Evolutionary conservation across 202 grass and related monocot genomes (phyloP).

Genomic region (Cymbopogon flexuosus): DNA sequence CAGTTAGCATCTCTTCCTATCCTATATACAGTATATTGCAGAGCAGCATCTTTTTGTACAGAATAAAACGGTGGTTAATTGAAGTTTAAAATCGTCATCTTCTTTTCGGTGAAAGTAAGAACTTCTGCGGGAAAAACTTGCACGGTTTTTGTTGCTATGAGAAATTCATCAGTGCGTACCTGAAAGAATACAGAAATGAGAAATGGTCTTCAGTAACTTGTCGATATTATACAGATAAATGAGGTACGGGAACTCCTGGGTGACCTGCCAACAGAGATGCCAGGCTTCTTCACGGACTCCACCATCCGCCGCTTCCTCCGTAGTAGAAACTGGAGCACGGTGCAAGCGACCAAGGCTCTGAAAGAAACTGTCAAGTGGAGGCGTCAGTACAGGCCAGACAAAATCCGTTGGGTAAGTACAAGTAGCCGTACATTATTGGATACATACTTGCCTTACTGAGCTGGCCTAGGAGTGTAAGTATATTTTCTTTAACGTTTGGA

Average conservation of each 20-base stretch:
- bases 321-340: constrained; percentile 19
- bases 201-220: not conserved
- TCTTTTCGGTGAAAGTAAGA: not conserved
- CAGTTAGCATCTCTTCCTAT: no score
- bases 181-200: not conserved
- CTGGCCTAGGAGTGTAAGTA: no score
- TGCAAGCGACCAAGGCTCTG: constrained; percentile 9
- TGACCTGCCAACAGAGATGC: constrained; percentile 13
- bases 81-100: not conserved
- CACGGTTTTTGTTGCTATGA: not conserved
- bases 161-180: not conserved
- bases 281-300: constrained; percentile 23
- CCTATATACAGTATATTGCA: no score
- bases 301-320: constrained; percentile 40
- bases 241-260: constrained; percentile 27
- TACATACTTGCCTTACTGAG: not conserved
- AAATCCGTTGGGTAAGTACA: constrained; percentile 25
- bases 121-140: no score
- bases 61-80: no score
- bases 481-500: not conserved
- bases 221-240: constrained; percentile 14
- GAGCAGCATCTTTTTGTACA: not conserved
- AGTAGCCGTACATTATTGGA: not conserved
- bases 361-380: constrained; percentile 42
- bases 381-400: constrained; percentile 31